Base-by-base conservation (phyloP, 768 basidiomycete genomes). In the Hortiboletus flavorubellus region DNA sequence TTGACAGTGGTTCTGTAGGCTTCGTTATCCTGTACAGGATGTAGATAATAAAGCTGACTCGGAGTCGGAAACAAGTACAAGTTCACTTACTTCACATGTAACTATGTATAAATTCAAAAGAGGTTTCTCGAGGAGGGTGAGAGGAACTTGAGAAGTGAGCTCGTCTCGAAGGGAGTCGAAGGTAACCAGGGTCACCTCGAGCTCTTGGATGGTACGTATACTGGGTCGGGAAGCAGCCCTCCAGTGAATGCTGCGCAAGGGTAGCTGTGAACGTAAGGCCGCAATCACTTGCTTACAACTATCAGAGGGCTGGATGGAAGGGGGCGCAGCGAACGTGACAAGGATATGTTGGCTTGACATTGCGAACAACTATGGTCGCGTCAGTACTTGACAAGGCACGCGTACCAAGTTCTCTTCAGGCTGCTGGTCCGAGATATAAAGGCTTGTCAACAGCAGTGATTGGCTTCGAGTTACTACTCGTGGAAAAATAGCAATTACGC, bases 231-330 rank as follows among this genome's bases (percentile, higher is more conserved):
- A 81, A 5, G 80, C 64, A 16, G 89, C 81, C 70, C 91, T 95
- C 95, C 97, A 98, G 71, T 98, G 92, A 29, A 98, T 81, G 72
- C 88, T 95, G 48, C 87, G 84, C 50, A 99, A 76, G 0, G 97
- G 97, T 7, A 91, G 72, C 61, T 89, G 90, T 2, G 83, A 79
- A n/a, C 76, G 69, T 34, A 93, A 73, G 4, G 87, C 82, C 16
- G 75, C 70, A 56, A 83, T 77, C 29, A 91, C 79, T 66, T 89
- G 86, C 55, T 75, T 80, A 85, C 90, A 93, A 64, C 80, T 84
- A 38, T 84, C 82, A 1, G 91, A 89, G 8, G 83, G 76, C 23
- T 88, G 75, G 63, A 87, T 85, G 34, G 80, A 68, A 18, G 78
- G 78, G 8, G 86, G 76, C 3, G 85, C 83, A 30, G 86, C 76